Base-by-base conservation (phyloP, 768 basidiomycete species). In the Gautieria morchelliformis region DNA sequence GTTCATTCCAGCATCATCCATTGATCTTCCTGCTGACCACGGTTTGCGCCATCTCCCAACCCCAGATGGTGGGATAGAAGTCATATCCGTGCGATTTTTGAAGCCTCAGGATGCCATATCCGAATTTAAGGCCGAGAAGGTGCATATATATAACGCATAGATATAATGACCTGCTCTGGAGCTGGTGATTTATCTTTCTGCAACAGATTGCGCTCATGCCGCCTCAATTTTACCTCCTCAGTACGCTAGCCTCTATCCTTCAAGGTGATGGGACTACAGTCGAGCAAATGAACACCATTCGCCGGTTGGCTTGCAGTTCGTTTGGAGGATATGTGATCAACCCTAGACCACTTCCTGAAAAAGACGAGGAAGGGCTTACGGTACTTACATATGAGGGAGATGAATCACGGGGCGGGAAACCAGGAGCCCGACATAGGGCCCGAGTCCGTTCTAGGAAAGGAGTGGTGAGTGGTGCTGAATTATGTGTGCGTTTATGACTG, bases 201-300 rank as follows among this genome's bases (percentile, higher is more conserved):
- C 30, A n/a, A n/a, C 17, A 57, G 58, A 81, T 87, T 58, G 72
- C 72, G 4, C 73, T 87, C 46, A 82, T 87, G 82, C 85, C 86
- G 17, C 87, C 87, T 12, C 87, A 89, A 65, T 84, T 76, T 64
- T 89, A 89, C 66, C 76, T 89, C 52, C 68, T 88, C 27, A 71
- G 74, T 10, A 87, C 84, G 3, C 73, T 89, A 39, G 73, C 80
- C 4, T 73, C 72, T 33, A 71, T 87, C 35, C 70, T 87, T 22
- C 58, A 66, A 2, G 78, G 77, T 42, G 58, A 66, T 7, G 53
- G 59, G 51, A 78, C 69, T 58, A 80, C 78, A 2, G 40, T 62
- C 0, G 72, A 71, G 15, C 81, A 85, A 63, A 71, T 77, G 41
- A 71, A 68, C 33, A 70, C 69, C 58, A 72, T 85, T 10, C 66